These are phyloP conservation scores for Monosporozyma aquatica DNA, from an alignment of 805 yeast genomes.

Conservation along the genomic window DNA sequence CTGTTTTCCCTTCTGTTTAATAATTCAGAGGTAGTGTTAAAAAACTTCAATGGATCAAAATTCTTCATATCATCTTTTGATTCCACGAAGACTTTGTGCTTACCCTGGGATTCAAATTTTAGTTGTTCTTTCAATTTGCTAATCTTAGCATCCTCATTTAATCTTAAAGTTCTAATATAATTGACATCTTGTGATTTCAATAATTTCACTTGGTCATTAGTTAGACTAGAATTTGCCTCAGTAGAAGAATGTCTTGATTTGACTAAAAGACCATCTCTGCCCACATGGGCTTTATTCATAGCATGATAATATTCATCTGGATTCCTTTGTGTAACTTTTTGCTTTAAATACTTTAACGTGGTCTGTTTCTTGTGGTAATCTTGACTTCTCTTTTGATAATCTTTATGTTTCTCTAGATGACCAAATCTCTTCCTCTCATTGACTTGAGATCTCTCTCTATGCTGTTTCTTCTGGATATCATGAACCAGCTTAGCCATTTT, in stretches of 20 bases:
- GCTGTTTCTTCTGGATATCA: conserved; percentile 92
- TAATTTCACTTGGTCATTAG: conserved; percentile 69
- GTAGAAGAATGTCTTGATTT: conserved; percentile 42
- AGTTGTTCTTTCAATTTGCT: conserved; percentile 40
- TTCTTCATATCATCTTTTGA: conserved; percentile 41
- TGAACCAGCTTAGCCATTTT: conserved; percentile 73
- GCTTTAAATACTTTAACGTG: conserved; percentile 57
- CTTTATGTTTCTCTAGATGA: conserved; percentile 86
- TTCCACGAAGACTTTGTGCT: conserved; percentile 82
- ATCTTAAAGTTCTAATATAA: conserved; percentile 69
- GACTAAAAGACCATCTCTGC: conserved; percentile 56
- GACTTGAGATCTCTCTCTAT: conserved; percentile 87
- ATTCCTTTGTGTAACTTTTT: conserved; percentile 65
- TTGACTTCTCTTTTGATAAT: conserved; percentile 62
- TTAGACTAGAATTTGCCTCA: conserved; percentile 42
- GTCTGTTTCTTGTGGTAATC: conserved; percentile 53
- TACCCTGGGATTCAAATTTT: conserved; percentile 50
- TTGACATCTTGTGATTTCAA: conserved; percentile 86
- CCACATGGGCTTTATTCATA: conserved; percentile 67
- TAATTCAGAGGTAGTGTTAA: conserved; percentile 61
- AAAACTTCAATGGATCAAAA: conserved; percentile 57
- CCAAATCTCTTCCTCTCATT: conserved; percentile 66
- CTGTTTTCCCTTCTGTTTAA: conserved; percentile 63
- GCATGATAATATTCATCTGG: conserved; percentile 97
- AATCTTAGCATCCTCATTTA: conserved; percentile 57